Conservation (phyloP, 2,329 filamentous ascomycete genomes). For the Scedosporium boydii region DNA sequence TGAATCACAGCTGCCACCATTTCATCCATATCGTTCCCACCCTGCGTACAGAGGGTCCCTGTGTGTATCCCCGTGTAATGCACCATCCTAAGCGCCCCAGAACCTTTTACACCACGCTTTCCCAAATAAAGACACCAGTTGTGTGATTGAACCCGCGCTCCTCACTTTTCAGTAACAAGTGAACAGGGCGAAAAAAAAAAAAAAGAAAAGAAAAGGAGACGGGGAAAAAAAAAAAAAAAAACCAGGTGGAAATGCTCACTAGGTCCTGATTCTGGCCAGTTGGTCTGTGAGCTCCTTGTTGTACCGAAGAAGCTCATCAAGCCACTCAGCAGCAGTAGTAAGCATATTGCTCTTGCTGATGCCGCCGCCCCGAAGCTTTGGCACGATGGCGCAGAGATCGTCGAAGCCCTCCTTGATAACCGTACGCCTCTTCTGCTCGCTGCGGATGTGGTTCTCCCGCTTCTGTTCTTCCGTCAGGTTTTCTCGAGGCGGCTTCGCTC, state of each 20-base stretch:
- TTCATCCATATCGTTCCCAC: neutral
- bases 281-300: constrained; percentile 53
- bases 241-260: neutral
- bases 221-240: neutral
- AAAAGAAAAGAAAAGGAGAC: constrained; percentile 1
- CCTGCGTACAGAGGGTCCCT: neutral
- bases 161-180: neutral
- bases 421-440: constrained; percentile 77
- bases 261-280: constrained; percentile 30
- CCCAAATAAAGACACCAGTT: neutral
- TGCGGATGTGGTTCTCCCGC: constrained; percentile 75
- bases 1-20: neutral
- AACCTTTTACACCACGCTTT: neutral
- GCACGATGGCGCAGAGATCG: constrained; percentile 67
- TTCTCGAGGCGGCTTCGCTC: constrained; percentile 36
- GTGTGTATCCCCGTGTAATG: neutral
- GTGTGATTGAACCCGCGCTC: neutral
- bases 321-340: constrained; percentile 64
- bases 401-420: constrained; percentile 77
- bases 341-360: constrained; percentile 79
- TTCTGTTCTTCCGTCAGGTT: constrained; percentile 79
- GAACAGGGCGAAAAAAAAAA: neutral
- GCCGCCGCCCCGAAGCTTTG: constrained; percentile 61
- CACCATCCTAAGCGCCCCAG: neutral
- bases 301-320: constrained; percentile 62